Evolutionary conservation across 2,329 filamentous ascomycete species (phyloP), one percentile per base, ranked within the genome.

Genomic region (Penicillium digitatum): DNA sequence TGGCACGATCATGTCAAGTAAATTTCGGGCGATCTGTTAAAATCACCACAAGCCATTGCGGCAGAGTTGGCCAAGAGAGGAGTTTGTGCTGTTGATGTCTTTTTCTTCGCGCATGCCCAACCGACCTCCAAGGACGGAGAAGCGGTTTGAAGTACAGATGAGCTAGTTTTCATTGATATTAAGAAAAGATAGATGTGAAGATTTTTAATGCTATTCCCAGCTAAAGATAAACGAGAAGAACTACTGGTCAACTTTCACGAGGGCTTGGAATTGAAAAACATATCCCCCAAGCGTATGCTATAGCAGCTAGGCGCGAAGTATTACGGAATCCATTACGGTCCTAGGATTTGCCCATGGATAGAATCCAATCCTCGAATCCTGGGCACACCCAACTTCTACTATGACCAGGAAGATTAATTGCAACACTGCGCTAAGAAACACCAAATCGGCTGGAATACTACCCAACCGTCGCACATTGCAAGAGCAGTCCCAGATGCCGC

Each of bases 281-380:
- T 18, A 38, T 20, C 7, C 16, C 79, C 79, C 0, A 75, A 74
- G 38, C 72, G 79, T 5, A 72, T 82, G 56, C 66, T 80, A 60
- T 72, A 80, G 10, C 80, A 82, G 58, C 79, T 77, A 1, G 79
- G 79, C 4, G 78, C 78, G 3, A 82, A 82, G 68, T 77, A 81
- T 62, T 82, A 82, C 66, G 78, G 74, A 39, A 62, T 79, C 3
- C 79, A 82, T 57, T 69, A 79, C 29, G 79, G 79, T 2, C 77
- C 77, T 0, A 60, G 71, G 0, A 63, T 70, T 1, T 69, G 71
- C 2, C 80, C 79, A 0, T 73, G 74, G 40, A 72, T 77, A 49
- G 80, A 82, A 62, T 71, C 70, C 76, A 78, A 54, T 38, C n/a
- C 35, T 20, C 35, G 35, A 2, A 2, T 38, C 18, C 18, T 12